Evolutionary conservation across 352 stramenopile species (phyloP), one percentile per base, ranked within the genome.

Genomic region (Pythium rishiriense): DNA sequence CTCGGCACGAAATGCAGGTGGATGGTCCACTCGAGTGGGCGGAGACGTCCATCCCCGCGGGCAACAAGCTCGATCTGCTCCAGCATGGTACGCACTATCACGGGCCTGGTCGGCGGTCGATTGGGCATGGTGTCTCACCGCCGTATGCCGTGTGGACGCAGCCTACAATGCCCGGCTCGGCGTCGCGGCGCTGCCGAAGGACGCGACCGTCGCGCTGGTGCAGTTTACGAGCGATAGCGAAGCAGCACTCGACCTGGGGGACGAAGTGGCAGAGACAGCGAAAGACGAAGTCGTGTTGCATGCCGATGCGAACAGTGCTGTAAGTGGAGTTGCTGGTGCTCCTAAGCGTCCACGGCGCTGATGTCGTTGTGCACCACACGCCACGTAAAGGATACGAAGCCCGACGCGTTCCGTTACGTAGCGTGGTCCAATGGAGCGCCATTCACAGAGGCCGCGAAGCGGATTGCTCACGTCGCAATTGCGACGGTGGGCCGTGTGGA

Each of bases 131-230:
- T 15, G 35, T 17, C 35, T 41, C 14, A 35, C 14, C 35, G 35
- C 35, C 17, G 9, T 41, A 4, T 7, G 9, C 31, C 31, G 5
- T 35, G 31, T 35, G 31, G 5, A 35, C 10, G 6, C 31, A 87
- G 78, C 65, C 56, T 87, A 83, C 60, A 79, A 81, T 48, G n/a
- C 63, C 12, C 60, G 49, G 50, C 47, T 87, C 53, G 56, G 69
- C n/a, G 58, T 78, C 54, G 74, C 66, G 17, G 78, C 78, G 17
- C 63, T 78, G 61, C 51, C 76, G 15, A 60, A 69, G 26, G 69
- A 64, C 12, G 41, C 68, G n/a, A 75, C 58, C 9, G 72, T 87
- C 46, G 68, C 68, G 26, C 65, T 87, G 60, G 69, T 64, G 22
- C 63, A 55, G 25, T 68, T 53, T 35, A 25, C 22, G 24, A 58